phyloP scores from a whole-genome alignment of 1,139 yeast genomes.

The Debaryomyces psychrophilus region DNA sequence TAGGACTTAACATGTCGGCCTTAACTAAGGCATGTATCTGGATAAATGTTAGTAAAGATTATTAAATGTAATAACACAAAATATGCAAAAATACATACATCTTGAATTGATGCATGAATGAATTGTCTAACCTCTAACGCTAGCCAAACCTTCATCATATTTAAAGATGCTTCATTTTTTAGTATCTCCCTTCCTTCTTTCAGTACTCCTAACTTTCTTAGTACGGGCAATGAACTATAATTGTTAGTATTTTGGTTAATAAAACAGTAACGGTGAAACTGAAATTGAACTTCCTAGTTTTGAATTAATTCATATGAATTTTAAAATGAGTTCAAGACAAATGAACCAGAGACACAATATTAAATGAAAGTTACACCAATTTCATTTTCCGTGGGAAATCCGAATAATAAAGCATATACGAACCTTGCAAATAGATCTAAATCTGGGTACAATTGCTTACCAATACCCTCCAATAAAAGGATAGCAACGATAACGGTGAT shows the following conservation, averaged over 20 bases:
- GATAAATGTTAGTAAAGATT: slow-evolving; percentile 26
- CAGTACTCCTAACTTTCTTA: slow-evolving; percentile 77
- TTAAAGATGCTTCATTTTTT: slow-evolving; percentile 60
- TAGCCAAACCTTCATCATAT: slow-evolving; percentile 90
- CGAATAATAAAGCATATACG: slow-evolving; percentile 67
- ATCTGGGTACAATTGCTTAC: slow-evolving; percentile 90
- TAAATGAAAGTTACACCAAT: slow-evolving; percentile 19
- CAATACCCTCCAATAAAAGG: slow-evolving; percentile 87
- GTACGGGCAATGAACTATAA: slow-evolving; percentile 78
- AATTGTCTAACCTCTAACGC: slow-evolving; percentile 88
- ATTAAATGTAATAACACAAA: neutral
- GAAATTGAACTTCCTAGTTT: neutral
- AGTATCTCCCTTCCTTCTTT: slow-evolving; percentile 66
- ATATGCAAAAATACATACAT: slow-evolving; percentile 44
- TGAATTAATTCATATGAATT: neutral
- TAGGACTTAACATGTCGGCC: slow-evolving; percentile 55
- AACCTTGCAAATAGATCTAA: slow-evolving; percentile 93
- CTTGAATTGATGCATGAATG: slow-evolving; percentile 82
- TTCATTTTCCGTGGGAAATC: slow-evolving; percentile 53
- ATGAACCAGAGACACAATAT: neutral
- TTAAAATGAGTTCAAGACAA: neutral
- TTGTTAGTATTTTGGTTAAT: slow-evolving; percentile 28
- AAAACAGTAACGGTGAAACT: slow-evolving; percentile 1
- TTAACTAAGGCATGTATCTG: slow-evolving; percentile 51
- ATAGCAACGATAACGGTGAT: slow-evolving; percentile 93